phyloP scores from a whole-genome alignment of 345 rosid genomes.

The Euphorbia peplus region DNA sequence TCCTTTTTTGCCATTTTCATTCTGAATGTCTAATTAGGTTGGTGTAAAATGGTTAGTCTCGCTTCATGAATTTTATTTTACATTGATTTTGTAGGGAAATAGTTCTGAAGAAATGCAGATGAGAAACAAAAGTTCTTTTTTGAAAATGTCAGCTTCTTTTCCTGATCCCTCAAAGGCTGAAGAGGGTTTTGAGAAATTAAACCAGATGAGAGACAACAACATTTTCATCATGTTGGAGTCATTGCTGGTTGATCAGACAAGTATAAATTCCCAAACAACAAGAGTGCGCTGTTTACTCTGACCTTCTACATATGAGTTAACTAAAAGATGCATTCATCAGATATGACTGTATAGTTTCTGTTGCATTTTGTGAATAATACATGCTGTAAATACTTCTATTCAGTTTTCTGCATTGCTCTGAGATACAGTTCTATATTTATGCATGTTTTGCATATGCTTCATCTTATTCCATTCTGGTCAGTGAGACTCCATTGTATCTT shows the following conservation, averaged over 20 bases:
- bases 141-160: conserved; percentile 75
- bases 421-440: background rate
- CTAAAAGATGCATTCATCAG: background rate
- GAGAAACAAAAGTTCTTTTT: conserved; percentile 39
- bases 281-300: conserved; percentile 41
- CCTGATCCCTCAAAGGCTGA: conserved; percentile 73
- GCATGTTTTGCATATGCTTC: background rate
- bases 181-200: conserved; percentile 61
- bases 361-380: background rate
- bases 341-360: background rate
- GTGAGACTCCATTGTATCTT: background rate
- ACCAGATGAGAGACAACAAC: conserved; percentile 54
- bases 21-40: background rate
- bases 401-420: background rate
- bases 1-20: background rate
- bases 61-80: too few relatives aligned
- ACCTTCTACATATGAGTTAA: conserved; percentile 5
- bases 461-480: too few relatives aligned
- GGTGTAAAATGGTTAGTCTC: background rate
- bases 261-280: conserved; percentile 33
- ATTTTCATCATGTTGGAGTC: conserved; percentile 50
- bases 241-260: conserved; percentile 50
- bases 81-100: conserved; percentile 40
- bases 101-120: conserved; percentile 49
- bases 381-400: background rate